Evolutionary conservation across 2,329 filamentous ascomycete genomes (phyloP).

Genomic region (Tolypocladium paradoxum): DNA sequence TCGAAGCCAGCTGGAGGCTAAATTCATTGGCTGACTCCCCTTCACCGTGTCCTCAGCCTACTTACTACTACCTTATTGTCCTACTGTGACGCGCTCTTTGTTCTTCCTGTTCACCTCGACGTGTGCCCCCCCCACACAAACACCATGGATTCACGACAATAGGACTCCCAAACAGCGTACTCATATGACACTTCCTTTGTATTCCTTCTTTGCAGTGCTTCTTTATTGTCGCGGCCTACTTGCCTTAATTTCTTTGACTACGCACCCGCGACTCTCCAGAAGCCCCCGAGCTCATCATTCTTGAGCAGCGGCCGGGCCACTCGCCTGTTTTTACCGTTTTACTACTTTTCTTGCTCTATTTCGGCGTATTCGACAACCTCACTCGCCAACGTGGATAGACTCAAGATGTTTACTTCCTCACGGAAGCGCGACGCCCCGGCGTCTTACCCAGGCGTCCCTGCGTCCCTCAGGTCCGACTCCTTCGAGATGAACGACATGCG

Average conservation of each 20-base stretch:
- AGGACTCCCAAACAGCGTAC: not conserved
- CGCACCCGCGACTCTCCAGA: not conserved
- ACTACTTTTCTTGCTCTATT: not conserved
- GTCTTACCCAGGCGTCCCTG: constrained; percentile 26
- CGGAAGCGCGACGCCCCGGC: constrained; percentile 18
- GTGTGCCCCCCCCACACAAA: not conserved
- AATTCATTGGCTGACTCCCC: not conserved
- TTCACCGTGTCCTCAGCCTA: no score
- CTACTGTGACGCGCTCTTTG: not conserved
- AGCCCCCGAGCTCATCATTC: not conserved
- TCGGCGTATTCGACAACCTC: not conserved
- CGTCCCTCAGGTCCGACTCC: constrained; percentile 25
- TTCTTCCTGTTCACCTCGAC: not conserved
- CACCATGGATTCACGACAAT: not conserved
- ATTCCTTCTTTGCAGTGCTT: not conserved
- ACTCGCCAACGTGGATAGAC: constrained; percentile 10
- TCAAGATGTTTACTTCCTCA: constrained; percentile 26
- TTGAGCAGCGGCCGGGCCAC: not conserved
- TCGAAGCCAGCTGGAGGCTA: not conserved
- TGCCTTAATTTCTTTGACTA: constrained; percentile 1
- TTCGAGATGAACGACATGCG: constrained; percentile 23
- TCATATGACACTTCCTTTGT: not conserved
- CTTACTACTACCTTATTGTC: not conserved
- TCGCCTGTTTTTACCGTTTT: not conserved
- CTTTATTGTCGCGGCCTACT: not conserved